These are phyloP conservation scores for Sporothrix luriei DNA, from an alignment of 2,329 filamentous ascomycete genomes.

Conservation along the genomic window DNA sequence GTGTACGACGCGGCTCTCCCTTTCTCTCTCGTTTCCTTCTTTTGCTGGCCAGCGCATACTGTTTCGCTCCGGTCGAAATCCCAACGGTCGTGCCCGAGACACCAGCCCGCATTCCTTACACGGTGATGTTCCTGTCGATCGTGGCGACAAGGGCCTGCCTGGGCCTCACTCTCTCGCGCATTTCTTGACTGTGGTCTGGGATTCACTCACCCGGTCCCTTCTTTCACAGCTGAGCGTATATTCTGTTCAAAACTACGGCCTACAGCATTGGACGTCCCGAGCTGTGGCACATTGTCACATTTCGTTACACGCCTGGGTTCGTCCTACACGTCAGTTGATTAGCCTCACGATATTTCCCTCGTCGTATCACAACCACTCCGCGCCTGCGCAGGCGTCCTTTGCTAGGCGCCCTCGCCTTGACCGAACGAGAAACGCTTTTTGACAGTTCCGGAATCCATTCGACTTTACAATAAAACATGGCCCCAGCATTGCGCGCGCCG, in stretches of 20 bases:
- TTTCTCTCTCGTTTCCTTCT: slow-evolving; percentile 2
- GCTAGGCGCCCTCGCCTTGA: neutral
- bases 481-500: slow-evolving; percentile 15
- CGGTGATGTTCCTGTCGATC: slow-evolving; percentile 14
- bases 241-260: neutral
- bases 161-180: neutral
- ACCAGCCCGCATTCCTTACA: slow-evolving; percentile 22
- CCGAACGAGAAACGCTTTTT: too few relatives aligned
- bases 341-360: neutral
- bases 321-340: neutral
- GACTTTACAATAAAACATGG: neutral
- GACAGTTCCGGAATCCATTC: neutral
- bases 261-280: slow-evolving; percentile 1
- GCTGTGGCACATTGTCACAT: neutral
- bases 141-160: neutral
- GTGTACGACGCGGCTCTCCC: neutral
- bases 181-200: neutral
- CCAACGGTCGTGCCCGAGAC: slow-evolving; percentile 19
- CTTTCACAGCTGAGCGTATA: neutral
- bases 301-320: slow-evolving; percentile 19
- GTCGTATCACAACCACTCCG: neutral
- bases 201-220: neutral
- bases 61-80: neutral
- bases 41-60: neutral
- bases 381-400: neutral